phyloP scores from a whole-genome alignment of 352 stramenopile species.

The Phytophthora brassicae region DNA sequence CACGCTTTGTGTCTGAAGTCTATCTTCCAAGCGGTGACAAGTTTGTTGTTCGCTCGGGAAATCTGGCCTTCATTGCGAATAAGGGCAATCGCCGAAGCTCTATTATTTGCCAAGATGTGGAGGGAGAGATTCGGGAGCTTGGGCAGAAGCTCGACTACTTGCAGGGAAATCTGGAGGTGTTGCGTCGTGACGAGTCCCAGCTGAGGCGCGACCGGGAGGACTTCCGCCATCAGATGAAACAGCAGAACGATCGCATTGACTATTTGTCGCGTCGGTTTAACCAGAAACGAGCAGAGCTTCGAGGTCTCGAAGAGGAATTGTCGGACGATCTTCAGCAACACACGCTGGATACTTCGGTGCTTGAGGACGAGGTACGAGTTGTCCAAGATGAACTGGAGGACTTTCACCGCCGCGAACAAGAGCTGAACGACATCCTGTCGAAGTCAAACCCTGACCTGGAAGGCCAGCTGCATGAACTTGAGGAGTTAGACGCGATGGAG shows the following conservation, averaged over 20 bases:
- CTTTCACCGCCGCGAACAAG: slow-evolving; percentile 42
- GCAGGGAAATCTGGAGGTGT: slow-evolving; percentile 42
- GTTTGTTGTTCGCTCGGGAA: slow-evolving; percentile 73
- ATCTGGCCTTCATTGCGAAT: slow-evolving; percentile 82
- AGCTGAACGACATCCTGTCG: slow-evolving; percentile 58
- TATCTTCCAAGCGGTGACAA: slow-evolving; percentile 76
- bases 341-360: slow-evolving; percentile 66
- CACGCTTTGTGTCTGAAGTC: slow-evolving; percentile 65
- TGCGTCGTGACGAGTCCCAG: slow-evolving; percentile 54
- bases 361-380: slow-evolving; percentile 70
- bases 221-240: slow-evolving; percentile 36
- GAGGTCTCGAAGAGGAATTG: slow-evolving; percentile 70
- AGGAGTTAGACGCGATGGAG: slow-evolving; percentile 54
- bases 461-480: slow-evolving; percentile 53
- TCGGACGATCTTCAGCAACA: slow-evolving; percentile 65
- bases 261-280: slow-evolving; percentile 59
- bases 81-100: slow-evolving; percentile 60
- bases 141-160: slow-evolving; percentile 53
- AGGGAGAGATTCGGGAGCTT: slow-evolving; percentile 62
- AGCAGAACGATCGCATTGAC: slow-evolving; percentile 59
- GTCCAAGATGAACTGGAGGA: slow-evolving; percentile 48
- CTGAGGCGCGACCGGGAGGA: slow-evolving; percentile 55
- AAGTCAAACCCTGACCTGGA: slow-evolving; percentile 76
- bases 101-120: slow-evolving; percentile 76
- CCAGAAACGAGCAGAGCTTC: slow-evolving; percentile 53